These are phyloP conservation scores for Xylariaceae sp. DNA, from an alignment of 2,329 filamentous ascomycete genomes.

Conservation along the genomic window DNA sequence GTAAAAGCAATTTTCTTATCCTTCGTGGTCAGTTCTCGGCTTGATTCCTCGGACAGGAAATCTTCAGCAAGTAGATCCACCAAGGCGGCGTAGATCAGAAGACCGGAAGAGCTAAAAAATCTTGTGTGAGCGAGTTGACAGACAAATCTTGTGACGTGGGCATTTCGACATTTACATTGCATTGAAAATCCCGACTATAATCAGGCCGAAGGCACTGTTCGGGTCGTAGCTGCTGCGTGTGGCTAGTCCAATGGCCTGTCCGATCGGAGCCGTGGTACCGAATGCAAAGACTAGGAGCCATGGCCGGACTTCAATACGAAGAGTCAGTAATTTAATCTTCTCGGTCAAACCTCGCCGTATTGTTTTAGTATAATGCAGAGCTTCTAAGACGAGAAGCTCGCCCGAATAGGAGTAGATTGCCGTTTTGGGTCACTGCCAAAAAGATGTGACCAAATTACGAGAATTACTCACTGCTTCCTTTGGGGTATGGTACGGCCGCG, in stretches of 20 bases:
- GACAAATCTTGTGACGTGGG: no score
- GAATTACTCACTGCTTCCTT: slow-evolving; percentile 50
- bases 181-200: slow-evolving; percentile 70
- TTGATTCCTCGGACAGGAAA: slow-evolving; percentile 66
- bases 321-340: not conserved
- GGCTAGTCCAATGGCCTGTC: slow-evolving; percentile 67
- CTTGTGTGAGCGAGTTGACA: slow-evolving; percentile 1
- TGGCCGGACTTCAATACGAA: slow-evolving; percentile 51
- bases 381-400: not conserved
- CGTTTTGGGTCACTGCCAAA: no score
- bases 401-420: not conserved
- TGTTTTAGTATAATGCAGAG: not conserved
- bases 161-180: slow-evolving; percentile 59
- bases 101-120: slow-evolving; percentile 59
- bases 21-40: slow-evolving; percentile 56
- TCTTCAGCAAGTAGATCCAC: slow-evolving; percentile 71
- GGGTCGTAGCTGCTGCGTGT: slow-evolving; percentile 66
- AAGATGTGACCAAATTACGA: no score
- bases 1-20: slow-evolving; percentile 61
- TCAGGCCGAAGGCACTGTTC: slow-evolving; percentile 67
- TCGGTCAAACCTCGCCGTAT: not conserved
- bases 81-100: slow-evolving; percentile 67
- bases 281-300: slow-evolving; percentile 69
- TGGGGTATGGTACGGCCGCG: slow-evolving; percentile 67
- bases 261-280: slow-evolving; percentile 68